Conservation (phyloP, 108 stramenopile species). For the Skeletonema costatum region DNA sequence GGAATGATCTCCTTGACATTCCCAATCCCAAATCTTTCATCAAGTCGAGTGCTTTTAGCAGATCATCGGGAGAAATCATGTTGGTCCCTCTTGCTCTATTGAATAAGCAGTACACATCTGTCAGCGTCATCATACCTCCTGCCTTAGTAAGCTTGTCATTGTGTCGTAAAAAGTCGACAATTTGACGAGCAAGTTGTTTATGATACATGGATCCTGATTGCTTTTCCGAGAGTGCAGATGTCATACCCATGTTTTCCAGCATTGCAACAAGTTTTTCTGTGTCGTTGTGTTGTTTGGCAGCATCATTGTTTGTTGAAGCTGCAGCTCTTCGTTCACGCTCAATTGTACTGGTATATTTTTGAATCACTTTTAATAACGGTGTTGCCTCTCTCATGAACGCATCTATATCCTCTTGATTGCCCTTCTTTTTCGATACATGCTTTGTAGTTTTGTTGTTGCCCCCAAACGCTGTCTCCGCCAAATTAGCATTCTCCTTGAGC, state of each 20-base stretch:
- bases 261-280: conserved; percentile 59
- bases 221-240: conserved; percentile 87
- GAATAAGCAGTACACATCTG: conserved; percentile 86
- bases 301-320: conserved; percentile 5
- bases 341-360: conserved; percentile 71
- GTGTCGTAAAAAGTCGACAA: conserved; percentile 88
- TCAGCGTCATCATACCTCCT: conserved; percentile 79
- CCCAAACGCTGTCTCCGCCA: conserved; percentile 68
- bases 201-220: conserved; percentile 80
- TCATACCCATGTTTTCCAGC: conserved; percentile 93
- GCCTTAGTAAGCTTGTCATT: conserved; percentile 51
- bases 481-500: conserved; percentile 61
- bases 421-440: conserved; percentile 7
- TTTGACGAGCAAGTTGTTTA: conserved; percentile 91
- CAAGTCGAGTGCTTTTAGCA: conserved; percentile 71
- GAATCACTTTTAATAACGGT: conserved; percentile 71
- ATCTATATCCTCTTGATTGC: conserved; percentile 59
- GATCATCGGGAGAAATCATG: conserved; percentile 95
- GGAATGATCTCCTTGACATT: conserved; percentile 79
- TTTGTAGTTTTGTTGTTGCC: not conserved
- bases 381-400: conserved; percentile 68
- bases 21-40: conserved; percentile 78
- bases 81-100: conserved; percentile 97
- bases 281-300: conserved; percentile 37
- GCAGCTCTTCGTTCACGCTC: conserved; percentile 41